These are phyloP conservation scores for Chytriomyces sp. DNA, from an alignment of 192 early-diverging fungal genomes.

Conservation along the genomic window DNA sequence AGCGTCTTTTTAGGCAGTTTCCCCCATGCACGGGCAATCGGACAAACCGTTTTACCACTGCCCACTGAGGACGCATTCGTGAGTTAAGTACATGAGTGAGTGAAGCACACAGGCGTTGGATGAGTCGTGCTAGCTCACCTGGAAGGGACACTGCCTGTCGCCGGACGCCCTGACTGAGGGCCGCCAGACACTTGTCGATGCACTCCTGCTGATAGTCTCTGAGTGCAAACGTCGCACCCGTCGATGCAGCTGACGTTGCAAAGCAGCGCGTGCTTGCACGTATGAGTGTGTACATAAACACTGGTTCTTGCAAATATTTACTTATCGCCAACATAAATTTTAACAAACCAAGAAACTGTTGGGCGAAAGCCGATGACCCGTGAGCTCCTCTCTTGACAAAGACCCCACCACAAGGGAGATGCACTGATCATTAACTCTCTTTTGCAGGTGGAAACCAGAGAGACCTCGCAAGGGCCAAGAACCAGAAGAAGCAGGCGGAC, in stretches of 20 bases:
- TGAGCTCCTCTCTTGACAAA: not conserved
- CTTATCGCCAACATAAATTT: not conserved
- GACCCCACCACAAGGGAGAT: no score
- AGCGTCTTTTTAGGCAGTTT: no score
- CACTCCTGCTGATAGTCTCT: slow-evolving; percentile 82
- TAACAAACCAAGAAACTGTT: not conserved
- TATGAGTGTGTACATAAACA: no score
- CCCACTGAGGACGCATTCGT: slow-evolving; percentile 66
- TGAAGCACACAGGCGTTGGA: not conserved
- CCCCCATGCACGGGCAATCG: not conserved
- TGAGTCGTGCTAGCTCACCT: slow-evolving; percentile 37
- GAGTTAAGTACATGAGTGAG: not conserved
- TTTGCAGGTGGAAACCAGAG: slow-evolving; percentile 26
- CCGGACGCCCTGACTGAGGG: slow-evolving; percentile 60
- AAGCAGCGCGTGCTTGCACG: no score
- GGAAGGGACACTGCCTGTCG: slow-evolving; percentile 83
- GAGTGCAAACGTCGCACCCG: not conserved
- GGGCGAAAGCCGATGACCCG: slow-evolving; percentile 10
- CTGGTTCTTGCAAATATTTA: no score
- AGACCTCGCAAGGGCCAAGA: slow-evolving; percentile 30
- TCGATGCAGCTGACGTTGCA: not conserved
- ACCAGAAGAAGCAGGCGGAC: slow-evolving; percentile 23
- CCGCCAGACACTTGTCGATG: slow-evolving; percentile 66
- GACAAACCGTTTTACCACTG: slow-evolving; percentile 83
- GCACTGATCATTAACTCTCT: no score